Conservation (phyloP, 2,329 filamentous ascomycete species). For the Metarhizium album region DNA sequence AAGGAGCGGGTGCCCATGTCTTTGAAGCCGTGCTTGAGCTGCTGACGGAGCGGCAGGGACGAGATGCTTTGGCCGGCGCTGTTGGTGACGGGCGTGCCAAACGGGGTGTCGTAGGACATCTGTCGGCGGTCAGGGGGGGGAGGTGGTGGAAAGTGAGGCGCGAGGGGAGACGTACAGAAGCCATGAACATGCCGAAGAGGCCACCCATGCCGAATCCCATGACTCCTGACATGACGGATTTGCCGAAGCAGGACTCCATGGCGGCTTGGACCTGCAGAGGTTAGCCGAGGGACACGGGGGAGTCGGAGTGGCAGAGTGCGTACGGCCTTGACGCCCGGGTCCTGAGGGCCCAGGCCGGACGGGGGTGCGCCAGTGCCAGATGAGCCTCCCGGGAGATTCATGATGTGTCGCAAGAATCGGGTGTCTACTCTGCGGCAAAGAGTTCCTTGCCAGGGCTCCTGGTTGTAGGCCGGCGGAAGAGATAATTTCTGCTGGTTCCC, state of each 20-base stretch:
- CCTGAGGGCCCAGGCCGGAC: conserved; percentile 27
- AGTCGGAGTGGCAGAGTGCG: conserved; percentile 11
- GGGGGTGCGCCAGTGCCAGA: conserved; percentile 13
- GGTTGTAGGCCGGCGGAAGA: conserved; percentile 12
- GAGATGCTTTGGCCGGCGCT: conserved; percentile 27
- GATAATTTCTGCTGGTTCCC: conserved; percentile 28
- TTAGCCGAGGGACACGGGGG: neutral
- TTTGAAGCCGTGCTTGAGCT: conserved; percentile 76
- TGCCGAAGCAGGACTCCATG: conserved; percentile 89
- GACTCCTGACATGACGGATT: conserved; percentile 78
- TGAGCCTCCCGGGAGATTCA: conserved; percentile 29
- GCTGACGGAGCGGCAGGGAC: conserved; percentile 70
- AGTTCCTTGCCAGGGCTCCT: neutral
- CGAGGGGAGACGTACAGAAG: conserved; percentile 54
- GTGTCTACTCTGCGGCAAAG: neutral
- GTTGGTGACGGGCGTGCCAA: conserved; percentile 41
- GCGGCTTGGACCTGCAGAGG: conserved; percentile 57
- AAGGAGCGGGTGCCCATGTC: conserved; percentile 85
- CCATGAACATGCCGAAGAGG: conserved; percentile 96
- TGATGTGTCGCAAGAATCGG: conserved; percentile 9
- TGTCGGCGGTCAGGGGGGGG: conserved; percentile 25
- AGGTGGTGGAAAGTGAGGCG: neutral
- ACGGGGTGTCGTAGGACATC: conserved; percentile 98
- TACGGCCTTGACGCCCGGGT: conserved; percentile 42
- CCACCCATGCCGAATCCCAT: conserved; percentile 94